These are phyloP conservation scores for Rusavskia elegans DNA, from an alignment of 495 filamentous ascomycete genomes.

Conservation along the genomic window DNA sequence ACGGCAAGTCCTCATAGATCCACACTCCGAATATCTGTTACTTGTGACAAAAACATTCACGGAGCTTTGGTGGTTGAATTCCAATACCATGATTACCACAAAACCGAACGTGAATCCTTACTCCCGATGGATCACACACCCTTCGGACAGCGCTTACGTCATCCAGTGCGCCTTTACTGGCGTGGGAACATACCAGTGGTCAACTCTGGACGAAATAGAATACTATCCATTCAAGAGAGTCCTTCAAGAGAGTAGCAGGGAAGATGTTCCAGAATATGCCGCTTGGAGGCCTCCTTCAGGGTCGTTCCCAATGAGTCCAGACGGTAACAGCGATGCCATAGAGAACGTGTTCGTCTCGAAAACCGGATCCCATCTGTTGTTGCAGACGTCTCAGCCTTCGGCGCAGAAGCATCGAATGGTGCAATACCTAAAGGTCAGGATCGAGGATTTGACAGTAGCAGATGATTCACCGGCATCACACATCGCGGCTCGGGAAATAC, in stretches of 20 bases:
- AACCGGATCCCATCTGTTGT: background rate
- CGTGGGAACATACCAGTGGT: conserved; percentile 1
- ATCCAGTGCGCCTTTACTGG: background rate
- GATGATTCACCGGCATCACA: background rate
- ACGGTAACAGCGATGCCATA: background rate
- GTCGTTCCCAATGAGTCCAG: background rate
- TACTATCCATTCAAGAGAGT: background rate
- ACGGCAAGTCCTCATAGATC: conserved; percentile 4
- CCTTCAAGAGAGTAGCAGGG: background rate
- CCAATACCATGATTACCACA: background rate
- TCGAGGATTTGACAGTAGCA: background rate
- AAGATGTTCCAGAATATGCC: background rate
- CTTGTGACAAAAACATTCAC: background rate
- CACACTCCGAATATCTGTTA: conserved; percentile 1
- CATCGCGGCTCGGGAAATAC: background rate
- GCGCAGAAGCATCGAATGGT: background rate
- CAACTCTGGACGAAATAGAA: background rate
- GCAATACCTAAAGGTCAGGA: background rate
- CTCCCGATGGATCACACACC: conserved; percentile 5
- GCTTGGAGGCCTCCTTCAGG: background rate
- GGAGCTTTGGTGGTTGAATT: conserved; percentile 8
- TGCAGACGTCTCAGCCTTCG: background rate
- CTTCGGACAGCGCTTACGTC: background rate
- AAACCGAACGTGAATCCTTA: background rate
- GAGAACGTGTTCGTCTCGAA: background rate